A percentile compares a stretch with the other conserved stretches of the same genome.
These are phyloP conservation scores for Glutinoglossum americanum DNA, from an alignment of 495 filamentous ascomycete species.

Conservation along the genomic window DNA sequence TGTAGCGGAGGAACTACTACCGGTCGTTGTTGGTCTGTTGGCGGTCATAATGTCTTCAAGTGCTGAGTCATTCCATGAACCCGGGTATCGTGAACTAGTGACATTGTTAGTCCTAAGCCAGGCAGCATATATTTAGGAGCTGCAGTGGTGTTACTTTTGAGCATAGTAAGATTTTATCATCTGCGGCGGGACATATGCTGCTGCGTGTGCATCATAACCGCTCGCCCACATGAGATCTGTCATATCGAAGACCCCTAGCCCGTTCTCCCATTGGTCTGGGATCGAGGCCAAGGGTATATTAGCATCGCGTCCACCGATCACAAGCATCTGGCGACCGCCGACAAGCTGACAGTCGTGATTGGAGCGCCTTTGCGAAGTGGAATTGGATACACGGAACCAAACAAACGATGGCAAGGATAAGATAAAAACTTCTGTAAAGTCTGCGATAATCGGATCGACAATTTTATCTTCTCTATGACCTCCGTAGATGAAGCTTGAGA, in stretches of 20 bases:
- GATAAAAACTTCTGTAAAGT: neutral
- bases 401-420: neutral
- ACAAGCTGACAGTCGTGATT: neutral
- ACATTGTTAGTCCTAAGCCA: too few relatives aligned
- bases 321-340: slow-evolving; percentile 1
- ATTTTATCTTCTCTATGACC: neutral
- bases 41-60: too few relatives aligned
- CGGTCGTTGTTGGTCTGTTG: too few relatives aligned
- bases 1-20: too few relatives aligned
- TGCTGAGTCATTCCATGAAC: too few relatives aligned
- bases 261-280: neutral
- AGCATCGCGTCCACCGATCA: neutral
- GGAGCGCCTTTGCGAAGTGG: neutral
- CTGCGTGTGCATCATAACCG: neutral
- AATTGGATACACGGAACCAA: neutral
- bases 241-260: slow-evolving; percentile 1
- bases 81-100: too few relatives aligned
- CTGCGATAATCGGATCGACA: neutral
- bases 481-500: neutral
- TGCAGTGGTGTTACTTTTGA: too few relatives aligned
- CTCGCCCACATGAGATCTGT: neutral
- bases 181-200: neutral
- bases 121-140: too few relatives aligned
- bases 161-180: neutral
- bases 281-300: neutral